Evolutionary conservation across 129 eudicot genomes (phyloP).

Genomic region (Artemisia argyi): DNA sequence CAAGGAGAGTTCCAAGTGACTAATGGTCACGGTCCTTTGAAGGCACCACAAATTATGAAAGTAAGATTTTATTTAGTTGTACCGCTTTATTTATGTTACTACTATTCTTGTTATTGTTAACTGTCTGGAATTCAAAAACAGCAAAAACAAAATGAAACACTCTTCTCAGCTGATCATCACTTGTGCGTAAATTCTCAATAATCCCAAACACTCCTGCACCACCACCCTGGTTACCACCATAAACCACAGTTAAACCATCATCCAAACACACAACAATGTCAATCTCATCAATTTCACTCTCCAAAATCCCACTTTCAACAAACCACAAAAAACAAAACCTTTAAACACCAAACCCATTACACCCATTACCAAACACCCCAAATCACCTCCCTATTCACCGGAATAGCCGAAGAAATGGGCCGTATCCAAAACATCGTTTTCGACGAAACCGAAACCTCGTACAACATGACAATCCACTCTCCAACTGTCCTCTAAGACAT

Average conservation of each 20-base stretch:
- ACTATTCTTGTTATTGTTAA: not conserved
- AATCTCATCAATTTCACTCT: too few species aligned
- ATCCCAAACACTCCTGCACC: too few species aligned
- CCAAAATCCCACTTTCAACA: too few species aligned
- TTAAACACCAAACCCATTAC: too few species aligned
- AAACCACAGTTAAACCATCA: too few species aligned
- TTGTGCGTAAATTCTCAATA: too few species aligned
- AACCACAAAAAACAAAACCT: too few species aligned
- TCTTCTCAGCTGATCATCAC: too few species aligned
- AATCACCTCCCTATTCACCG: slow-evolving; percentile 70
- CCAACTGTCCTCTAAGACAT: slow-evolving; percentile 57
- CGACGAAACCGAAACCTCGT: slow-evolving; percentile 44
- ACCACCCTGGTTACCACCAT: too few species aligned
- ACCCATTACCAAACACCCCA: not conserved
- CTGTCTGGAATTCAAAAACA: not conserved
- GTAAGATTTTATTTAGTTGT: slow-evolving; percentile 30
- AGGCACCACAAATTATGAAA: slow-evolving; percentile 65
- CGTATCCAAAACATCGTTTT: slow-evolving; percentile 50
- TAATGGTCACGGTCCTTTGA: slow-evolving; percentile 63
- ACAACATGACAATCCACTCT: slow-evolving; percentile 55
- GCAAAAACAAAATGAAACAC: not conserved
- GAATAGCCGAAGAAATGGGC: slow-evolving; percentile 87
- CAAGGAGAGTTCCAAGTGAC: slow-evolving; percentile 76
- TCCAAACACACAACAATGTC: too few species aligned
- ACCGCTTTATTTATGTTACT: not conserved